Evolutionary conservation across 1,284 basidiomycete genomes (phyloP).

Genomic region (Caloboletus firmus): DNA sequence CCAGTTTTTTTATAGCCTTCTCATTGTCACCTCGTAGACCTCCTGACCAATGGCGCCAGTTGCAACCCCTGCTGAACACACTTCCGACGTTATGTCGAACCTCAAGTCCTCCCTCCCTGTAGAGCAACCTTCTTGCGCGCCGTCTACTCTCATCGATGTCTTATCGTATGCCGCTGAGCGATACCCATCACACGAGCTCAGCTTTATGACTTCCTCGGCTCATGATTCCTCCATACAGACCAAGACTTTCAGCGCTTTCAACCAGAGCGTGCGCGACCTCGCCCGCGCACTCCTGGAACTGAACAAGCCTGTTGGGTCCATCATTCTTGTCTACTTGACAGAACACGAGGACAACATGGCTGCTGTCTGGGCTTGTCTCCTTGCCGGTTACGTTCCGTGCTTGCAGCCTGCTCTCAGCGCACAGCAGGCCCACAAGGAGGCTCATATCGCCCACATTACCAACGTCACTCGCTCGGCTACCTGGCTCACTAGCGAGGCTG

Average conservation of each 20-base stretch:
- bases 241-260: conserved; percentile 24
- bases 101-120: conserved; percentile 10
- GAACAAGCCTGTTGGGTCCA: conserved; percentile 26
- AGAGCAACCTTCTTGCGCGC: not conserved
- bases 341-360: conserved; percentile 33
- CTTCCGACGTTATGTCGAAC: not conserved
- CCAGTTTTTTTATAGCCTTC: not conserved
- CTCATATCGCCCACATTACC: conserved; percentile 23
- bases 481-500: conserved; percentile 26
- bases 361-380: conserved; percentile 28
- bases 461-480: conserved; percentile 20
- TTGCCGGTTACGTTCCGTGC: conserved; percentile 31
- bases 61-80: conserved; percentile 2
- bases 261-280: conserved; percentile 20
- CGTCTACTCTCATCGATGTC: conserved; percentile 24
- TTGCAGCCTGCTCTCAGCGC: conserved; percentile 29
- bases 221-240: conserved; percentile 29
- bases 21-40: not conserved
- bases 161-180: conserved; percentile 15
- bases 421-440: conserved; percentile 30
- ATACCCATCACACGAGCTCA: conserved; percentile 24
- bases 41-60: conserved; percentile 11
- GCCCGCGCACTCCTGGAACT: conserved; percentile 20
- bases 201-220: conserved; percentile 30
- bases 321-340: conserved; percentile 29